These are phyloP conservation scores for Protea cynaroides DNA, from an alignment of 164 flowering plant genomes.

Conservation along the genomic window DNA sequence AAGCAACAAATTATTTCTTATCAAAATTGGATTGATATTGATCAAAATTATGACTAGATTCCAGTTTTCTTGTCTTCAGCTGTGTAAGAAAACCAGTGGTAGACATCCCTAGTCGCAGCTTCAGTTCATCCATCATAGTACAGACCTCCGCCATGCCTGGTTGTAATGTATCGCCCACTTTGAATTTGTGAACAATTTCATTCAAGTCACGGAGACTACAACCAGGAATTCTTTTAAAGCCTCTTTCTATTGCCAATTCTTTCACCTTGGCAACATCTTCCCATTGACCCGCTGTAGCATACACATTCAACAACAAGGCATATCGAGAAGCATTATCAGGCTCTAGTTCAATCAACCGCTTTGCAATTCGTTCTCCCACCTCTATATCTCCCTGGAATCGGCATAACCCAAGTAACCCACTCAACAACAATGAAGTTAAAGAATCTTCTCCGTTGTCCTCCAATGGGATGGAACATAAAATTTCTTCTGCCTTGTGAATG, in stretches of 20 bases:
- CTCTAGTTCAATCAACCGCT: constrained; percentile 44
- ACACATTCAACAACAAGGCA: constrained; percentile 43
- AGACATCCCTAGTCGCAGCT: constrained; percentile 10
- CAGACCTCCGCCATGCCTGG: constrained; percentile 21
- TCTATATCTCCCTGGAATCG: constrained; percentile 45
- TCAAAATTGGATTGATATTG: too few species aligned
- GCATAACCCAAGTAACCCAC: constrained; percentile 42
- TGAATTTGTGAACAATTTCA: constrained; percentile 42
- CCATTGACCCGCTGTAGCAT: constrained; percentile 63
- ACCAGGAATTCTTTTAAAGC: constrained; percentile 29
- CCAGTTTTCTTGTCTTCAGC: not conserved
- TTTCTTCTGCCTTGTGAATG: constrained; percentile 43
- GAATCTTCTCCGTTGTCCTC: constrained; percentile 17
- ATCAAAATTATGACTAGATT: not conserved
- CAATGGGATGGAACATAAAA: constrained; percentile 35
- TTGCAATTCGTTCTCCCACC: constrained; percentile 51
- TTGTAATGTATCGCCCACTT: constrained; percentile 21
- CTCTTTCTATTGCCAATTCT: constrained; percentile 34
- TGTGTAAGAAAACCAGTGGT: not conserved
- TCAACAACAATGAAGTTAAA: constrained; percentile 42
- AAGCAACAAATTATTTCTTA: too few species aligned
- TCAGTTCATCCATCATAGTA: constrained; percentile 24
- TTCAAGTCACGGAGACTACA: constrained; percentile 57
- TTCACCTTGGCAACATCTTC: constrained; percentile 52
- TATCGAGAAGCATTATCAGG: constrained; percentile 43